Conservation (phyloP, 106 monocot genomes). For the Phalaenopsis aphrodite region DNA sequence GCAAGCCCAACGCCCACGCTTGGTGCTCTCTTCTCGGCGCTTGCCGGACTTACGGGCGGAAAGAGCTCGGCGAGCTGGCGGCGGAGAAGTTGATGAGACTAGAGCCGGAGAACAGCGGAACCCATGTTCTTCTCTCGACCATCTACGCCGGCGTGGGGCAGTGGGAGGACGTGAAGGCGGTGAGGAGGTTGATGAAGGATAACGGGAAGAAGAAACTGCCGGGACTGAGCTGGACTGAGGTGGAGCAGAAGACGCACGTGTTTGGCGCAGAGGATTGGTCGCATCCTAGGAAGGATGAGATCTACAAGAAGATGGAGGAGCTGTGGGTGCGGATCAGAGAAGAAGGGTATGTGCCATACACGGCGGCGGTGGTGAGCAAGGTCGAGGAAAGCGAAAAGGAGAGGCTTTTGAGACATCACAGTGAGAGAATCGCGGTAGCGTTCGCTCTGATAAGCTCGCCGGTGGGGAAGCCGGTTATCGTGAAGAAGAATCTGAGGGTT, state of each 20-base stretch:
- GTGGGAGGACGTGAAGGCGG: slow-evolving; percentile 49
- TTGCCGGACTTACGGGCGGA: slow-evolving; percentile 37
- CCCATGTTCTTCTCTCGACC: slow-evolving; percentile 42
- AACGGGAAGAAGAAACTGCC: slow-evolving; percentile 37
- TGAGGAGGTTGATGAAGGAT: slow-evolving; percentile 42
- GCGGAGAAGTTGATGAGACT: slow-evolving; percentile 53
- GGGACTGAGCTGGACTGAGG: slow-evolving; percentile 57
- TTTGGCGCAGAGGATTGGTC: slow-evolving; percentile 41
- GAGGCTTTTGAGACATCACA: slow-evolving; percentile 44
- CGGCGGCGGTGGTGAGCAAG: slow-evolving; percentile 19
- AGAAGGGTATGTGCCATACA: slow-evolving; percentile 53
- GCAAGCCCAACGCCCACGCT: slow-evolving; percentile 40
- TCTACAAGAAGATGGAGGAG: slow-evolving; percentile 48
- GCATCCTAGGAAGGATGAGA: slow-evolving; percentile 35
- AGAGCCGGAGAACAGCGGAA: slow-evolving; percentile 44
- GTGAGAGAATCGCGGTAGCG: slow-evolving; percentile 64
- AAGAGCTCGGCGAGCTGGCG: slow-evolving; percentile 42
- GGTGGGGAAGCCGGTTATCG: slow-evolving; percentile 31
- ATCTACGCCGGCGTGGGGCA: slow-evolving; percentile 36
- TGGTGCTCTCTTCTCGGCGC: slow-evolving; percentile 66
- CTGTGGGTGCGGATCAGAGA: slow-evolving; percentile 26
- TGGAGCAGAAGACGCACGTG: slow-evolving; percentile 47
- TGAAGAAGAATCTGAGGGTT: slow-evolving; percentile 64
- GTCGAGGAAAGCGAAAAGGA: slow-evolving; percentile 46
- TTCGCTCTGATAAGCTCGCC: slow-evolving; percentile 48